Evolutionary conservation across 1,284 basidiomycete genomes (phyloP), one percentile per base, ranked within the genome.

Genomic region (Pseudozyma sp.): DNA sequence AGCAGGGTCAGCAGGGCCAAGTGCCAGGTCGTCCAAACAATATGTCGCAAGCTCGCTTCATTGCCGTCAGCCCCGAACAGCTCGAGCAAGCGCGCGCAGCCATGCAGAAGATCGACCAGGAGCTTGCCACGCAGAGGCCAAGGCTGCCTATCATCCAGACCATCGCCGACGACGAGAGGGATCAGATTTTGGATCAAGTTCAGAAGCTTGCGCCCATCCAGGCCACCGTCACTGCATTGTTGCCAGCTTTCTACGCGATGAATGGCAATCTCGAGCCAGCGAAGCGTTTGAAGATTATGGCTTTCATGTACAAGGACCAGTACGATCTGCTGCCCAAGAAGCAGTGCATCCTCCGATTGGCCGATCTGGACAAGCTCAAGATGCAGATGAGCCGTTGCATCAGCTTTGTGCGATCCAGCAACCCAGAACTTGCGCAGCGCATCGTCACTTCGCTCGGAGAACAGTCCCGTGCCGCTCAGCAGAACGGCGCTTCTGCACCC

Each of bases 161-260:
- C 72, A 79, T 83, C 45, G 62, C 77, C 16, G 80, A 83, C 48
- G 65, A 71, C 40, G 80, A 83, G 52, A 62, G 74, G 14, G 60
- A 76, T 21, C 71, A 76, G 56, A 78, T 83, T 8, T 54, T 83
- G 42, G 70, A 77, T 18, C 77, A 83, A 48, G 69, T 81, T n/a
- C 64, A 72, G 53, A 78, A 78, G 56, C 70, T 83, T 10, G 76
- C 76, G 5, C 69, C 77, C 21, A 70, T 83, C 12, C 77, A 79
- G 43, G 74, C 79, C 11, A 79, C 79, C 2, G 81, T 82, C 25
- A 71, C 78, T 1, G 80, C 80, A 0, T 62, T 84, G 40, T 59
- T 84, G 39, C 82, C 82, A 3, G 81, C 80, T 16, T 84, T 84
- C 52, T 77, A 78, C 39, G 82, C 82, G 13, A 83, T 84, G 78